phyloP scores from a whole-genome alignment of 179 eudicot species.

The Silene vulgaris region DNA sequence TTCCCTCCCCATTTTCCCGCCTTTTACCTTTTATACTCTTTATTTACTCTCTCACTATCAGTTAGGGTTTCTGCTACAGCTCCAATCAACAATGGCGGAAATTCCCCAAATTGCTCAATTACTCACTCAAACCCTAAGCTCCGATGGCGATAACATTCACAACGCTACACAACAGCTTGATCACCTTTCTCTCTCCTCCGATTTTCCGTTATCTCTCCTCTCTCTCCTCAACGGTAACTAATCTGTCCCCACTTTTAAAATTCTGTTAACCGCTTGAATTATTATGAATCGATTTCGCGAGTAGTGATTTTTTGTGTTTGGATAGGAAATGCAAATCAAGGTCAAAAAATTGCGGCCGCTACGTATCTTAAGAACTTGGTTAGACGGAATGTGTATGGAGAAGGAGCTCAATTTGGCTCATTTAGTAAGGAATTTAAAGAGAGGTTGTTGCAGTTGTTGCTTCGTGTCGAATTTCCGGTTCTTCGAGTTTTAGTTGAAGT shows the following conservation, averaged over 20 bases:
- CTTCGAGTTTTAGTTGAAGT: slow-evolving; percentile 64
- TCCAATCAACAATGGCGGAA: slow-evolving; percentile 51
- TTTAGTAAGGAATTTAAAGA: slow-evolving; percentile 58
- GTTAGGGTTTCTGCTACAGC: slow-evolving; percentile 23
- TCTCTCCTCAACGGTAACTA: slow-evolving; percentile 47
- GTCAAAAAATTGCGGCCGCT: slow-evolving; percentile 67
- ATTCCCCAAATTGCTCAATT: slow-evolving; percentile 40
- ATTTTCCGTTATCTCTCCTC: slow-evolving; percentile 57
- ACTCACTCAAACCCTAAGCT: slow-evolving; percentile 50
- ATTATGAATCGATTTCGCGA: background rate
- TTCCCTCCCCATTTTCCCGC: slow-evolving; percentile 22
- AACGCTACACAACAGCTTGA: slow-evolving; percentile 43
- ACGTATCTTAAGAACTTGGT: slow-evolving; percentile 70
- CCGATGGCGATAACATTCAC: slow-evolving; percentile 39
- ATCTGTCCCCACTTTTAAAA: background rate
- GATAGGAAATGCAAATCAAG: slow-evolving; percentile 46
- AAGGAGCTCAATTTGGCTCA: slow-evolving; percentile 22
- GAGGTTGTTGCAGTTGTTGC: slow-evolving; percentile 43
- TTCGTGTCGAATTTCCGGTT: slow-evolving; percentile 44
- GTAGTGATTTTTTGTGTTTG: background rate
- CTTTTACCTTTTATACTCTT: background rate
- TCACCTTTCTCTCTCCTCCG: slow-evolving; percentile 40
- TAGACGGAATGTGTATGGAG: slow-evolving; percentile 36
- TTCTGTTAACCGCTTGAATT: background rate
- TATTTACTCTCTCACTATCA: background rate